Evolutionary conservation across 495 filamentous ascomycete genomes (phyloP).

Genomic region (Penicillium odoratum): DNA sequence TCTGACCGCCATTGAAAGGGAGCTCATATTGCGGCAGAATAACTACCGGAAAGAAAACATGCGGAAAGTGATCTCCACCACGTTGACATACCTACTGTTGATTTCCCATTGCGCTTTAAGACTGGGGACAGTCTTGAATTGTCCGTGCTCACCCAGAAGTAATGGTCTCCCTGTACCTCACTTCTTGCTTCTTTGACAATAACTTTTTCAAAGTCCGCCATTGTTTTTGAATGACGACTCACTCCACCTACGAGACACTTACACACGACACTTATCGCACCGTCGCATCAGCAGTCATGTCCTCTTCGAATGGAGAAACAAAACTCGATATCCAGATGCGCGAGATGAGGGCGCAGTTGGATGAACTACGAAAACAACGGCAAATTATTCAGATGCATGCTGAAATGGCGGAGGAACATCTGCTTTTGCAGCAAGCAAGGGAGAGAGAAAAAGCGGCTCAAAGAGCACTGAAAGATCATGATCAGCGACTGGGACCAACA

Average conservation of each 20-base stretch:
- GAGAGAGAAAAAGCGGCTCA: background rate
- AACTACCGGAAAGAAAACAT: background rate
- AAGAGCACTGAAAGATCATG: too few relatives aligned
- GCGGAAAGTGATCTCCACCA: too few relatives aligned
- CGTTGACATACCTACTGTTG: too few relatives aligned
- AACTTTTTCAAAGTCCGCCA: too few relatives aligned
- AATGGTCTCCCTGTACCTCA: too few relatives aligned
- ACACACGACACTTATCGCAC: background rate
- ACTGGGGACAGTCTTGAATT: too few relatives aligned
- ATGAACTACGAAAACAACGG: background rate
- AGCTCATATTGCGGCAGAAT: background rate
- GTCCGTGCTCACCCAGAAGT: too few relatives aligned
- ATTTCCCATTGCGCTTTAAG: too few relatives aligned
- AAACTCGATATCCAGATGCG: background rate
- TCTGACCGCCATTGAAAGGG: background rate
- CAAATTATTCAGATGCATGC: slow-evolving; percentile 1
- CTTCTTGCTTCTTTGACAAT: too few relatives aligned
- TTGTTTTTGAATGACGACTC: too few relatives aligned
- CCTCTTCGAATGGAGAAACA: background rate
- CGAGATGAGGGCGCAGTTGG: background rate
- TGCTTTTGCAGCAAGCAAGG: background rate
- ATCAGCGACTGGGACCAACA: too few relatives aligned
- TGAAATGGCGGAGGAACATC: too few relatives aligned
- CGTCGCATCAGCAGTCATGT: background rate
- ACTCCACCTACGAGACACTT: background rate